Evolutionary conservation across 768 basidiomycete species (phyloP).

Genomic region (Russula sp.): DNA sequence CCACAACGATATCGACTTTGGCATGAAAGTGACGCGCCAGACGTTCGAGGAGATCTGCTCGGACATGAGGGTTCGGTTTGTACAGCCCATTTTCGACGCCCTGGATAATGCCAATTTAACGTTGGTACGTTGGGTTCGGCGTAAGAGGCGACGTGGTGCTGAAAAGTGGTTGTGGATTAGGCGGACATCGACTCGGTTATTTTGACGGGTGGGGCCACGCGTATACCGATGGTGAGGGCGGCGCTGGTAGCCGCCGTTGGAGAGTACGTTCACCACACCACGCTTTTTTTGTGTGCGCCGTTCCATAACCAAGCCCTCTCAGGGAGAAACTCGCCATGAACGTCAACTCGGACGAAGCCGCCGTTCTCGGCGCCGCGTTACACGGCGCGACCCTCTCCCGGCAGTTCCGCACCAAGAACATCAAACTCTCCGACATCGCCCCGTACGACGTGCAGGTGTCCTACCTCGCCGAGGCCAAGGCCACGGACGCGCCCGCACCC

Average conservation of each 20-base stretch:
- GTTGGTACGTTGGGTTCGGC: conserved; percentile 41
- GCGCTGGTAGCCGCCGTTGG: conserved; percentile 76
- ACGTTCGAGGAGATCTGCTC: conserved; percentile 72
- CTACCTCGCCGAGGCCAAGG: conserved; percentile 59
- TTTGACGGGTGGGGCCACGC: conserved; percentile 84
- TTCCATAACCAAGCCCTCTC: conserved; percentile 2
- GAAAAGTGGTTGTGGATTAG: conserved; percentile 33
- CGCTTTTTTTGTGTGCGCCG: background rate
- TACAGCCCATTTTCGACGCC: conserved; percentile 70
- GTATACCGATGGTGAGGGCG: conserved; percentile 87
- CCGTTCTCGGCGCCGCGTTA: conserved; percentile 88
- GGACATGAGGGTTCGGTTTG: conserved; percentile 58
- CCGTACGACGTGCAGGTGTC: conserved; percentile 74
- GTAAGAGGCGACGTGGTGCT: background rate
- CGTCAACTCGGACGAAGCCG: conserved; percentile 95
- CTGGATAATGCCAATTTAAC: conserved; percentile 59
- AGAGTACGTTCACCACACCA: conserved; percentile 41
- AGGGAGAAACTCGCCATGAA: conserved; percentile 87
- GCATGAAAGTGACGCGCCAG: conserved; percentile 65
- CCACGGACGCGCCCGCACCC: conserved; percentile 31
- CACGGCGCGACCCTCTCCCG: conserved; percentile 84
- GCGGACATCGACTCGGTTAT: conserved; percentile 82
- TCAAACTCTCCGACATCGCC: conserved; percentile 72
- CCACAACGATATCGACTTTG: conserved; percentile 88
- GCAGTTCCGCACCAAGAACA: conserved; percentile 93